Percentiles rank a stretch among this genome's conserved stretches.
Conservation (phyloP, 2,329 filamentous ascomycete genomes). For the Monilinia fructicola region DNA sequence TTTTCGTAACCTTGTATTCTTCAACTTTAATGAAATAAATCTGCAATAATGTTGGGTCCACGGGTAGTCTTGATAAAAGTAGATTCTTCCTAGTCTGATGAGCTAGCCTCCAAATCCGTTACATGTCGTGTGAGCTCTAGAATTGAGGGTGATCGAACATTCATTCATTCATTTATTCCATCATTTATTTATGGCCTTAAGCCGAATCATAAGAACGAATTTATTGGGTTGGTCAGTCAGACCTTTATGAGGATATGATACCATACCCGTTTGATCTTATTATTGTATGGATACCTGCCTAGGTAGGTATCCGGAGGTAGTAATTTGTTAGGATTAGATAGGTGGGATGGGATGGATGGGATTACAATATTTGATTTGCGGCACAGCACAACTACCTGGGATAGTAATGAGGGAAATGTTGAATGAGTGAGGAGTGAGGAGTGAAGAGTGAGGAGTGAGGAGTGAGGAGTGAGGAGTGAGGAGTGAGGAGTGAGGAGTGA, state of each 20-base stretch:
- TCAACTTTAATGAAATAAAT: constrained; percentile 14
- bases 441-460: no score
- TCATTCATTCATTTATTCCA: not conserved
- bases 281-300: no score
- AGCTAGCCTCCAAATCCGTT: not conserved
- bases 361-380: not conserved
- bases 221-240: not conserved
- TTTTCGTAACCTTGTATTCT: constrained; percentile 3
- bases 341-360: not conserved
- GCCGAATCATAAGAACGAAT: not conserved
- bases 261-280: not conserved
- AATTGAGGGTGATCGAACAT: not conserved
- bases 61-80: no score
- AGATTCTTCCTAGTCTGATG: no score
- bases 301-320: no score
- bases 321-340: not conserved
- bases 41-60: not conserved
- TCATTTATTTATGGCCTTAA: not conserved
- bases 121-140: not conserved
- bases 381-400: not conserved
- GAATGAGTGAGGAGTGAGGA: not conserved
- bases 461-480: no score
- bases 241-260: not conserved
- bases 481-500: no score
- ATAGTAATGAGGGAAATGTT: not conserved